Evolutionary conservation across 2,329 filamentous ascomycete species (phyloP).

Genomic region (Plenodomus biglobosus): DNA sequence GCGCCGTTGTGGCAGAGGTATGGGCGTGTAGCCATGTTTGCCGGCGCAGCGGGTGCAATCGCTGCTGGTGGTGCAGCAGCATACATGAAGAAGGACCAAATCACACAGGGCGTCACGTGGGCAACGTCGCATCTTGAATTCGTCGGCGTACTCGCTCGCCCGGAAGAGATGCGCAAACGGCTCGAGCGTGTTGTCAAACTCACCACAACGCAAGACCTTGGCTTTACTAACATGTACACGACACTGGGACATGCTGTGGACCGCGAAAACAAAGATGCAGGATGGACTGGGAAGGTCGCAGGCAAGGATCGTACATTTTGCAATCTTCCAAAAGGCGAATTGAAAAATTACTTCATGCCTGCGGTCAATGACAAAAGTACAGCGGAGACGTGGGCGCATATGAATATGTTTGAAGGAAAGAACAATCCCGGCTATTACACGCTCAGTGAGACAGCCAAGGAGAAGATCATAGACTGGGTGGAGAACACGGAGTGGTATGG

Average conservation of each 20-base stretch:
- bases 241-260: conserved; percentile 70
- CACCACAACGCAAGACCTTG: conserved; percentile 66
- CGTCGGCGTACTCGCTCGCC: conserved; percentile 83
- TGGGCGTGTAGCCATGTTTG: conserved; percentile 83
- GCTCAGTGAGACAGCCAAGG: conserved; percentile 66
- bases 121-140: conserved; percentile 90
- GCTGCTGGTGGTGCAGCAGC: conserved; percentile 82
- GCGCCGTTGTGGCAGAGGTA: conserved; percentile 69
- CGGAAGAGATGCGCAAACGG: conserved; percentile 76
- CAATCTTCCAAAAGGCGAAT: conserved; percentile 54
- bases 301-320: conserved; percentile 84
- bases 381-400: conserved; percentile 82
- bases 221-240: conserved; percentile 86
- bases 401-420: conserved; percentile 72
- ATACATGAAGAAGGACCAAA: conserved; percentile 80
- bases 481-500: conserved; percentile 67
- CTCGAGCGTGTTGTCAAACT: conserved; percentile 68
- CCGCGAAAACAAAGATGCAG: conserved; percentile 42
- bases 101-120: conserved; percentile 77
- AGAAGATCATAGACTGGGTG: conserved; percentile 66
- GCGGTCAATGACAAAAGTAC: conserved; percentile 72
- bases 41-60: conserved; percentile 77
- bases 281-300: conserved; percentile 58
- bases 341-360: conserved; percentile 39
- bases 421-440: conserved; percentile 73